Conservation (phyloP, 129 eudicot genomes). For the Tanacetum coccineum region DNA sequence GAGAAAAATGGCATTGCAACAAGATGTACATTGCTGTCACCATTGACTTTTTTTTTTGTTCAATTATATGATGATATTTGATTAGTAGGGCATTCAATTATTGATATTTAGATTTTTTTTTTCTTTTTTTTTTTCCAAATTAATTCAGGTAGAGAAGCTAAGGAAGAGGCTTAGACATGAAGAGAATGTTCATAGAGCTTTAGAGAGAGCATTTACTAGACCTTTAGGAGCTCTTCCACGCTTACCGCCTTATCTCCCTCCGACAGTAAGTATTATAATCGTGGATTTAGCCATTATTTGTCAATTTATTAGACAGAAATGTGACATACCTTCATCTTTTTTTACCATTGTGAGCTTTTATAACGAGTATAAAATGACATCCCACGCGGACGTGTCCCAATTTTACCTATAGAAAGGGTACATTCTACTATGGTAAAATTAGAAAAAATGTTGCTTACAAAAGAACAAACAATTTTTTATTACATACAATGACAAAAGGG, state of each 20-base stretch:
- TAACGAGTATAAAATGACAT: too few relatives aligned
- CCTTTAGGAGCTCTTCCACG: constrained; percentile 94
- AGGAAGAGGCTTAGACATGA: constrained; percentile 86
- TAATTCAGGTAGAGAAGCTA: constrained; percentile 74
- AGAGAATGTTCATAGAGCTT: constrained; percentile 92
- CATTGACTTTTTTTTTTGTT: constrained; percentile 33
- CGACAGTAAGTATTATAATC: constrained; percentile 17
- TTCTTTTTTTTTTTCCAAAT: neutral
- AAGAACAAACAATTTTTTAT: too few relatives aligned
- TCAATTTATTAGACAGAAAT: too few relatives aligned
- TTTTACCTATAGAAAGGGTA: too few relatives aligned
- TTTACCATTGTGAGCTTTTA: too few relatives aligned
- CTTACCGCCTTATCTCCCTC: constrained; percentile 91
- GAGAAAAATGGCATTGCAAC: constrained; percentile 71
- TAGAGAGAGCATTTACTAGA: constrained; percentile 88
- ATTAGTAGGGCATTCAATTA: constrained; percentile 29
- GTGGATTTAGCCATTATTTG: too few relatives aligned
- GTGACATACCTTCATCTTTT: too few relatives aligned
- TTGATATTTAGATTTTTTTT: neutral
- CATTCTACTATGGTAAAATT: too few relatives aligned
- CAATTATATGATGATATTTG: constrained; percentile 4
- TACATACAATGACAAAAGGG: neutral
- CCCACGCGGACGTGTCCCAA: too few relatives aligned
- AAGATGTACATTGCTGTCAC: constrained; percentile 62
- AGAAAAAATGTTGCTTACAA: too few relatives aligned